These are phyloP conservation scores for Acephala macrosclerotiorum DNA, from an alignment of 2,329 filamentous ascomycete species.

Conservation along the genomic window DNA sequence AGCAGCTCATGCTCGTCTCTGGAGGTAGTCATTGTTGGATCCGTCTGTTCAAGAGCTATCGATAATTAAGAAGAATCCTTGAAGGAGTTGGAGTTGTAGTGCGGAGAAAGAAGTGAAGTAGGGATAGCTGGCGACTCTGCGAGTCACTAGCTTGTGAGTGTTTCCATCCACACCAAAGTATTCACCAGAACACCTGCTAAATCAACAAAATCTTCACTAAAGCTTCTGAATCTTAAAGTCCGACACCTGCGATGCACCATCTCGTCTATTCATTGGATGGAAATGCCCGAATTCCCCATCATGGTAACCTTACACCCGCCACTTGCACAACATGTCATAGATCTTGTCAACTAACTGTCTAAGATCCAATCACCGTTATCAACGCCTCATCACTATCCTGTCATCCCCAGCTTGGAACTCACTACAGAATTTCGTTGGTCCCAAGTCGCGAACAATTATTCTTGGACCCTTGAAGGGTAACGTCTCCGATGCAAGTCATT, in stretches of 20 bases:
- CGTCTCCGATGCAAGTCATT: not conserved
- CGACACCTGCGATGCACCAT: not conserved
- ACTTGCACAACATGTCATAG: not conserved
- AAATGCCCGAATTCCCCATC: not conserved
- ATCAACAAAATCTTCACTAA: not conserved
- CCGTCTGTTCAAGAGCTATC: too few relatives aligned
- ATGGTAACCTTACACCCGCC: not conserved
- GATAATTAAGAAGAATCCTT: too few relatives aligned
- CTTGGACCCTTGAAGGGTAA: not conserved
- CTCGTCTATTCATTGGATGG: not conserved
- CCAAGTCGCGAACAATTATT: not conserved
- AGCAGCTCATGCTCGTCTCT: too few relatives aligned
- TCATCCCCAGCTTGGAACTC: not conserved
- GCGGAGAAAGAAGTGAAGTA: too few relatives aligned
- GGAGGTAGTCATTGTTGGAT: too few relatives aligned
- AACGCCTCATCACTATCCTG: not conserved
- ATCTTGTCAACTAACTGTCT: not conserved
- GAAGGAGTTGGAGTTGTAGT: too few relatives aligned
- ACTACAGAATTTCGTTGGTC: not conserved
- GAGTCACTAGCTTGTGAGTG: too few relatives aligned
- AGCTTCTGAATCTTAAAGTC: not conserved
- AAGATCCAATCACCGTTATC: not conserved
- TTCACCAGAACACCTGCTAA: too few relatives aligned
- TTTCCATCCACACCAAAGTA: too few relatives aligned
- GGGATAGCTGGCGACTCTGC: too few relatives aligned